phyloP scores from a whole-genome alignment of 2,329 filamentous ascomycete genomes.

The Cladophialophora yegresii region DNA sequence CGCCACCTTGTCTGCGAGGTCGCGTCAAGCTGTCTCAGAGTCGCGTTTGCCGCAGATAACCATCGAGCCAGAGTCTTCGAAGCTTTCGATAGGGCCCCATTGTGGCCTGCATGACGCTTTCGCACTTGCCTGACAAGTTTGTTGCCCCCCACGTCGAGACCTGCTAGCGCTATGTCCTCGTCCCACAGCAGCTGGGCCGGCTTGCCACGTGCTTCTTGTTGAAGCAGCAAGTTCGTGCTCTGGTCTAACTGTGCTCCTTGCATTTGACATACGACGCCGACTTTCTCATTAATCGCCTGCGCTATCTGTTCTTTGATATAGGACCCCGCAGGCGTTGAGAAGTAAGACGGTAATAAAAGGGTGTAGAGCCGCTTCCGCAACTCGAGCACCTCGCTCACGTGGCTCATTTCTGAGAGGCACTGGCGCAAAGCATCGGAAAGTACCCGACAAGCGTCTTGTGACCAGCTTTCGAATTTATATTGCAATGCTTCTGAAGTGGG shows the following conservation, averaged over 20 bases:
- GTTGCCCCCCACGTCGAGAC: constrained; percentile 16
- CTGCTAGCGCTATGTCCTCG: constrained; percentile 21
- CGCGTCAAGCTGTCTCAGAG: constrained; percentile 20
- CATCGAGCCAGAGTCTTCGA: constrained; percentile 24
- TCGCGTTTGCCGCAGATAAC: constrained; percentile 20
- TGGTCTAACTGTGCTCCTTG: constrained; percentile 20
- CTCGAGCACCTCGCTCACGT: constrained; percentile 69
- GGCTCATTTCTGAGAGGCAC: constrained; percentile 60
- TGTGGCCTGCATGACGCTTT: constrained; percentile 30
- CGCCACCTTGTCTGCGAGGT: constrained; percentile 31
- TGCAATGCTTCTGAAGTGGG: constrained; percentile 62
- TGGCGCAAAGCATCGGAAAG: constrained; percentile 64
- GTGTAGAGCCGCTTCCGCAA: constrained; percentile 70
- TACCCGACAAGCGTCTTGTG: constrained; percentile 59
- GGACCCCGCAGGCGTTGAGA: constrained; percentile 60
- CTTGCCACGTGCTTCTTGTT: not conserved
- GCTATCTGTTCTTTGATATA: constrained; percentile 69
- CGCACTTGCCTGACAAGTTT: constrained; percentile 27
- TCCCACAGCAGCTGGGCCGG: constrained; percentile 30
- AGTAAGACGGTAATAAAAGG: constrained; percentile 71
- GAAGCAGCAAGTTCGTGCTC: constrained; percentile 21
- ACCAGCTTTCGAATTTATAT: constrained; percentile 66
- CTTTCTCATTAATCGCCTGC: constrained; percentile 63
- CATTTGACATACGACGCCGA: constrained; percentile 23
- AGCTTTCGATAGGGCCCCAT: constrained; percentile 15